Base-by-base conservation (phyloP, 495 filamentous ascomycete genomes). In the Delitschia confertaspora region DNA sequence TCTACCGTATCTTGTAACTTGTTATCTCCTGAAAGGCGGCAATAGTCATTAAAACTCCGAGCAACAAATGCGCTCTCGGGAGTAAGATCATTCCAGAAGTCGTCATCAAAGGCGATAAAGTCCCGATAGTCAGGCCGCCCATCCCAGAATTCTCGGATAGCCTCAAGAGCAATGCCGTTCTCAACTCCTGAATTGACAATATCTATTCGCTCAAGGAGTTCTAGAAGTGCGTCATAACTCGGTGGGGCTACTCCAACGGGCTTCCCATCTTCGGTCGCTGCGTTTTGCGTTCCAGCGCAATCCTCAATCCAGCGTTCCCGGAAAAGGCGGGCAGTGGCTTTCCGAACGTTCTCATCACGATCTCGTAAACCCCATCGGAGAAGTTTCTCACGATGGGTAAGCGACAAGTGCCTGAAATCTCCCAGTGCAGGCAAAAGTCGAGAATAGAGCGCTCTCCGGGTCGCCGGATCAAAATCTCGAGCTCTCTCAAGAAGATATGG, bases 261-360 rank as follows among this genome's bases (percentile, higher is more conserved):
- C 7, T 36, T 45, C 18, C 49, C 61, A 9, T 58, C 68, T 41
- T 74, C 67, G 4, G 65, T 61, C 4, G 67, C 68, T 10, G 69
- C 67, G 9, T 70, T 64, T 26, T 75, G 76, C 1, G 68, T 59
- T 3, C 81, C 79, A 3, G 83, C 87, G 57, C 85, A 91, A 59
- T 95, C 86, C 56, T 95, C 88, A 42, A 99, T 83, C 91, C 91
- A 99, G 4, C 86, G 76, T 60, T 93, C 88, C 45, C 81, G 81
- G 66, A 96, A 99, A 31, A 96, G 69, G 33, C 86, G 80, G 8
- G 79, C 82, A 2, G 91, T 86, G 1, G 93, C 89, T 61, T 93
- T 88, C 21, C 88, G 79, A 22, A 96, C 91, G 53, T 82, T 87
- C 52, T 96, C 88, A 53, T 99, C 93, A 53, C 91, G 78, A 60